Percentiles rank a stretch among this genome's conserved stretches.
Conservation (phyloP, 2,329 filamentous ascomycete genomes). For the Nigrospora oryzae region DNA sequence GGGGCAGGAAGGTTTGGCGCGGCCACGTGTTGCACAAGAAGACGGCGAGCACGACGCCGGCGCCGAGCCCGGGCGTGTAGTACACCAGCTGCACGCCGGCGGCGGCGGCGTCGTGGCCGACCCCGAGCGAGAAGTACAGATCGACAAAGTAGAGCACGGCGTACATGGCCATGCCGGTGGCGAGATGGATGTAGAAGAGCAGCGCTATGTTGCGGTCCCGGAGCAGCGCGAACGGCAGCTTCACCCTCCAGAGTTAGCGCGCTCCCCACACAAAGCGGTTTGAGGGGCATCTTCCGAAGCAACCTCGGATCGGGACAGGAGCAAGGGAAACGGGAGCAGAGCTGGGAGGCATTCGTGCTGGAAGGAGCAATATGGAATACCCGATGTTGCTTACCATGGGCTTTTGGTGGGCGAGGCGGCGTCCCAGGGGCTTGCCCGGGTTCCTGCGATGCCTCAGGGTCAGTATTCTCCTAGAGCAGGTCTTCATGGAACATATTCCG, state of each 20-base stretch:
- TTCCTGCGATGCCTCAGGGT: too few species aligned
- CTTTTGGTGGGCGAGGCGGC: too few species aligned
- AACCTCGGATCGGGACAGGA: too few species aligned
- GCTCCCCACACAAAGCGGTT: too few species aligned
- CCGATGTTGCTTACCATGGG: too few species aligned
- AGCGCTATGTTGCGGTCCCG: conserved; percentile 47
- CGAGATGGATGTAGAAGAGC: conserved; percentile 55
- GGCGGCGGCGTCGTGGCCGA: not conserved
- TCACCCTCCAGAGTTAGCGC: conserved; percentile 37
- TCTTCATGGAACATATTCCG: too few species aligned
- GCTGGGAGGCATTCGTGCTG: too few species aligned
- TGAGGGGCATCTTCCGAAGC: too few species aligned
- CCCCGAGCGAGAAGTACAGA: conserved; percentile 52
- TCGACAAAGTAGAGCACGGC: conserved; percentile 60
- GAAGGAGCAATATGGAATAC: too few species aligned
- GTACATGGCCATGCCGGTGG: conserved; percentile 47
- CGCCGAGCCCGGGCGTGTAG: conserved; percentile 54
- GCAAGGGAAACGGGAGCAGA: too few species aligned
- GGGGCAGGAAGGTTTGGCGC: conserved; percentile 49
- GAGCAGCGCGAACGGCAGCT: conserved; percentile 56
- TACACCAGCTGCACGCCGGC: conserved; percentile 52
- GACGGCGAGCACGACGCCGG: conserved; percentile 48
- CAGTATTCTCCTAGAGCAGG: too few species aligned
- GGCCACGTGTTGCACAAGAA: conserved; percentile 53
- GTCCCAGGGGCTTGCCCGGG: too few species aligned